A percentile compares a stretch with the other conserved stretches of the same genome.
Evolutionary conservation across 1,284 basidiomycete species (phyloP).

Genomic region (Tilletiopsis washingtonensis): DNA sequence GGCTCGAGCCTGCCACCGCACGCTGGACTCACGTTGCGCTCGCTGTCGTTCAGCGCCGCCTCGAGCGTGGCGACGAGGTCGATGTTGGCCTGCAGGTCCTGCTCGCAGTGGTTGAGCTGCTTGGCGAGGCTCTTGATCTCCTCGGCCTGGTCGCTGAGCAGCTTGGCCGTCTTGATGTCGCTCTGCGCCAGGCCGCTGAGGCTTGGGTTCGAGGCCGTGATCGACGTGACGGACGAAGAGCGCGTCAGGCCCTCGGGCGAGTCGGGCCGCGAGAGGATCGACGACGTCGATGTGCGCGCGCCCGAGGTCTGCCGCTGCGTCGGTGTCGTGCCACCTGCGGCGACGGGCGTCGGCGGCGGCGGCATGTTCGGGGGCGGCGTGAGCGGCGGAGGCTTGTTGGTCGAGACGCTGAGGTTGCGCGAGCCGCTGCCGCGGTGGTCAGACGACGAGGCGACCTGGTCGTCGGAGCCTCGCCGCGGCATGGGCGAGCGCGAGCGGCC

Average conservation of each 20-base stretch:
- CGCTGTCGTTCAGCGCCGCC: conserved; percentile 37
- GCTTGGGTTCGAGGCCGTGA: conserved; percentile 11
- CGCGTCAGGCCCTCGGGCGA: conserved; percentile 30
- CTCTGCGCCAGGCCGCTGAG: conserved; percentile 7
- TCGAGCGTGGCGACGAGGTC: conserved; percentile 61
- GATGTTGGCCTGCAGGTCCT: conserved; percentile 81
- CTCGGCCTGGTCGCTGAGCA: conserved; percentile 66
- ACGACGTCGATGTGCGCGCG: conserved; percentile 24
- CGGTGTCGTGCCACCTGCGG: conserved; percentile 6
- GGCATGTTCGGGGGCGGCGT: conserved; percentile 80
- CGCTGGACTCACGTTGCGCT: conserved; percentile 22
- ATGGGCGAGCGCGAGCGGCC: conserved; percentile 10
- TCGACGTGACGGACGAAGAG: conserved; percentile 31
- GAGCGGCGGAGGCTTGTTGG: conserved; percentile 72
- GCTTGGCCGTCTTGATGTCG: conserved; percentile 24
- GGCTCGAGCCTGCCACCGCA: no score
- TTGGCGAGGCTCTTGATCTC: conserved; percentile 82
- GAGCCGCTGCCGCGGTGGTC: neutral
- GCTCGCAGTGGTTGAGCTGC: conserved; percentile 80
- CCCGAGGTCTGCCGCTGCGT: conserved; percentile 14
- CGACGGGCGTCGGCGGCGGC: conserved; percentile 55
- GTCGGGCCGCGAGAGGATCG: conserved; percentile 25
- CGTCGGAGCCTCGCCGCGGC: conserved; percentile 2
- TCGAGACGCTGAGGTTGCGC: neutral
- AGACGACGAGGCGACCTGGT: conserved; percentile 1